Conservation (phyloP, 169 alveolate genomes). For the Plasmodium berghei region DNA sequence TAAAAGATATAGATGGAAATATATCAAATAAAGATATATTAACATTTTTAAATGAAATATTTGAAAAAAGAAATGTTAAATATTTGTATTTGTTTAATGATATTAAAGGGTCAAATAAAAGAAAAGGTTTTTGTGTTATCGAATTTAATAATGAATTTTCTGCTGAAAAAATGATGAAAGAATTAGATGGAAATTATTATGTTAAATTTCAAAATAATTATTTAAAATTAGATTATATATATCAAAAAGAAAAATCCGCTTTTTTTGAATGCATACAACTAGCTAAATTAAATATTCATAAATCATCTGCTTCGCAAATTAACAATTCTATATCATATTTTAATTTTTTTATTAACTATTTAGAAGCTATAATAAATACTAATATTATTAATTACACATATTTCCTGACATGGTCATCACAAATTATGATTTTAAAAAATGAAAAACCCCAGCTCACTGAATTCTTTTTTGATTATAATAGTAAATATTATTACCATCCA, state of each 20-base stretch:
- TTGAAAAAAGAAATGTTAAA: conserved; percentile 46
- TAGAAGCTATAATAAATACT: conserved; percentile 26
- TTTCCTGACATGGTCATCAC: conserved; percentile 58
- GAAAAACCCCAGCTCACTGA: conserved; percentile 54
- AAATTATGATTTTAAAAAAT: conserved; percentile 50
- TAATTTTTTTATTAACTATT: conserved; percentile 62
- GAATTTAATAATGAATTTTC: conserved; percentile 22
- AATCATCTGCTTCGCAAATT: conserved; percentile 23
- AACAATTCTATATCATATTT: conserved; percentile 56
- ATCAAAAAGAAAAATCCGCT: conserved; percentile 40
- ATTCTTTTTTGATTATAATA: conserved; percentile 62
- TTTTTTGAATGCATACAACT: conserved; percentile 48
- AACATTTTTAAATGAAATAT: conserved; percentile 42
- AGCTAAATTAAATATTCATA: conserved; percentile 49
- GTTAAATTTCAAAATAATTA: conserved; percentile 41
- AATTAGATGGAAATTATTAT: conserved; percentile 62
- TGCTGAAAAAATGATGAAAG: conserved; percentile 60
- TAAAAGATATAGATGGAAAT: conserved; percentile 72
- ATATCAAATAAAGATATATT: conserved; percentile 32
- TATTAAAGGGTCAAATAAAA: conserved; percentile 46
- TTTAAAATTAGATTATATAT: conserved; percentile 66
- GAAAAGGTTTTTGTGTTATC: conserved; percentile 55
- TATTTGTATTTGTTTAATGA: conserved; percentile 65
- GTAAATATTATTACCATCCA: conserved; percentile 67
- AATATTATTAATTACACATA: conserved; percentile 25